A percentile compares a stretch with the other conserved stretches of the same genome.
Conservation (phyloP, 805 yeast genomes). For the Ogataea minuta region DNA sequence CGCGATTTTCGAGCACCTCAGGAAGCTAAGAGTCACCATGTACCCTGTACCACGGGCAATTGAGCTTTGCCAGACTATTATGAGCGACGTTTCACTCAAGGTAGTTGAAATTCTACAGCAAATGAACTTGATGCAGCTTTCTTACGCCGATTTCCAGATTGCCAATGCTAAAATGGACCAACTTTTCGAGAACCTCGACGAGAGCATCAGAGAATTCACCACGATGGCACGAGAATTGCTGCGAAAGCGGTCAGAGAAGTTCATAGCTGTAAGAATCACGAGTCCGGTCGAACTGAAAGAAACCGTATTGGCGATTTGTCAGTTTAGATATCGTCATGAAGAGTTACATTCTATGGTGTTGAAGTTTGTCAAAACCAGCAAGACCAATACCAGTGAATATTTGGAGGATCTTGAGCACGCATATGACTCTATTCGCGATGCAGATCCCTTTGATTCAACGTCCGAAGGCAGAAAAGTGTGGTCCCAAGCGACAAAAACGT, state of each 20-base stretch:
- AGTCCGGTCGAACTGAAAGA: constrained; percentile 41
- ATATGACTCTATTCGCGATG: constrained; percentile 37
- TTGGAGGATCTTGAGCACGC: constrained; percentile 39
- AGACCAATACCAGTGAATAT: constrained; percentile 18
- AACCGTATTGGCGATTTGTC: constrained; percentile 41
- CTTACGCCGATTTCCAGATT: constrained; percentile 39
- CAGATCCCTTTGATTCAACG: constrained; percentile 40
- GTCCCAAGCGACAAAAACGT: constrained; percentile 40
- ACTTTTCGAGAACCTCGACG: constrained; percentile 54
- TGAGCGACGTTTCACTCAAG: constrained; percentile 52
- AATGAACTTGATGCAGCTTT: constrained; percentile 43
- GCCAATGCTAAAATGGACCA: constrained; percentile 31
- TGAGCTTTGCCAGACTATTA: constrained; percentile 60
- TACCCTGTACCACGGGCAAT: constrained; percentile 69
- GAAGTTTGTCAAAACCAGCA: constrained; percentile 6
- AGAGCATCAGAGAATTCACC: constrained; percentile 58
- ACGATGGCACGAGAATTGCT: constrained; percentile 70
- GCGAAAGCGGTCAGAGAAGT: constrained; percentile 70
- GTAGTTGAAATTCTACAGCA: constrained; percentile 39
- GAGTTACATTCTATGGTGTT: constrained; percentile 36
- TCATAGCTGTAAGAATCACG: constrained; percentile 60
- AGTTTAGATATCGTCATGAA: constrained; percentile 54
- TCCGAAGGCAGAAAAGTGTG: constrained; percentile 40
- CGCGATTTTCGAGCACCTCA: constrained; percentile 58
- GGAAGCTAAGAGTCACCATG: constrained; percentile 53